Conservation (phyloP, 2,329 filamentous ascomycete genomes). For the Scortechinia acanthostroma region DNA sequence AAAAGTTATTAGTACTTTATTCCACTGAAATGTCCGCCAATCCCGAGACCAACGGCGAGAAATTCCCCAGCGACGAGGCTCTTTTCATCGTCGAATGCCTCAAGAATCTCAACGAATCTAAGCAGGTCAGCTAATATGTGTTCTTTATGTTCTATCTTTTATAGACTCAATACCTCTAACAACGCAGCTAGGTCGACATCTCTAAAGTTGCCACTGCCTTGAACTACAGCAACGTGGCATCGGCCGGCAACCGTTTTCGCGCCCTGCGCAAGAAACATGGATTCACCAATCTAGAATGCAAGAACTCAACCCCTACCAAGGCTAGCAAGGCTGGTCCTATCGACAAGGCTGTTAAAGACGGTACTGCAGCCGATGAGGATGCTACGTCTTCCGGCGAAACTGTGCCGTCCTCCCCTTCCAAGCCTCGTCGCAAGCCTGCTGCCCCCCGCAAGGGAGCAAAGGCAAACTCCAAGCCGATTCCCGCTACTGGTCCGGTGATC, state of each 20-base stretch:
- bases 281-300: not conserved
- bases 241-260: not conserved
- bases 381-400: too few species aligned
- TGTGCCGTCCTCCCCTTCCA: too few species aligned
- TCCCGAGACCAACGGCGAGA: not conserved
- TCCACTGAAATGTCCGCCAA: too few species aligned
- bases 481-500: too few species aligned
- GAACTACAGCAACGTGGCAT: not conserved
- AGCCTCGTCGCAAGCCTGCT: too few species aligned
- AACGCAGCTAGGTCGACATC: not conserved
- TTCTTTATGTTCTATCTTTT: not conserved
- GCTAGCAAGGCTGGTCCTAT: too few species aligned
- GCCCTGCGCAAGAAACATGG: not conserved
- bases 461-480: too few species aligned
- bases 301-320: not conserved
- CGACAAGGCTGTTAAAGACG: conserved; percentile 1
- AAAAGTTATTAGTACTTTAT: too few species aligned
- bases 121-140: not conserved
- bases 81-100: conserved; percentile 2
- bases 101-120: not conserved
- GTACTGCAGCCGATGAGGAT: too few species aligned
- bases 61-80: not conserved
- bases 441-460: too few species aligned
- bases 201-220: not conserved
- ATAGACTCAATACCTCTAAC: not conserved